phyloP scores from a whole-genome alignment of 805 yeast genomes.

The Yarrowia porcina region DNA sequence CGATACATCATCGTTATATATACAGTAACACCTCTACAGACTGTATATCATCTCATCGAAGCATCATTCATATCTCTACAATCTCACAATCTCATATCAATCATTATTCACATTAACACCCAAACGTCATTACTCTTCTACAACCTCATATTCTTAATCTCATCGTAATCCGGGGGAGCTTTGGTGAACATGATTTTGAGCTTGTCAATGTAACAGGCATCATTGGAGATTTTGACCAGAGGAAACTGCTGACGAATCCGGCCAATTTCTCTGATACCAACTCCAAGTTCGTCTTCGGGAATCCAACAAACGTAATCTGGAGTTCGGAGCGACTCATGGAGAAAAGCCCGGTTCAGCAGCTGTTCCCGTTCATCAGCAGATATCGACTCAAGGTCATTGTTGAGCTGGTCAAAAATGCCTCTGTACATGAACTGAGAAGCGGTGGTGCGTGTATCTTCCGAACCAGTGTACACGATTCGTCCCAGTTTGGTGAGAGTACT shows the following conservation, averaged over 20 bases:
- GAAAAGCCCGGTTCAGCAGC: constrained; percentile 34
- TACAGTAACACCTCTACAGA: too few species aligned
- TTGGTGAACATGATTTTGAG: constrained; percentile 32
- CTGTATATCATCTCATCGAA: too few species aligned
- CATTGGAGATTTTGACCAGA: constrained; percentile 34
- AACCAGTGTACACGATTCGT: background rate
- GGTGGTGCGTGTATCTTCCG: background rate
- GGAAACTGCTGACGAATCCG: constrained; percentile 33
- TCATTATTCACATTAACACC: background rate
- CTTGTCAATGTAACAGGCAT: constrained; percentile 33
- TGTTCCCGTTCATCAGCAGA: constrained; percentile 33
- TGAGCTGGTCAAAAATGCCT: constrained; percentile 34
- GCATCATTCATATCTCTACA: too few species aligned
- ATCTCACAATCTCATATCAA: too few species aligned
- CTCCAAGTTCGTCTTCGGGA: constrained; percentile 43
- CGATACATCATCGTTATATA: too few species aligned
- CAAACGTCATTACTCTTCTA: constrained; percentile 7
- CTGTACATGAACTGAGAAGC: constrained; percentile 27
- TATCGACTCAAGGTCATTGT: constrained; percentile 33
- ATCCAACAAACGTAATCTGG: constrained; percentile 44
- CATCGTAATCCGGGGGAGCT: constrained; percentile 35
- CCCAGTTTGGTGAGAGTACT: constrained; percentile 11
- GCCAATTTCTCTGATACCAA: constrained; percentile 39
- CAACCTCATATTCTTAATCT: constrained; percentile 30
- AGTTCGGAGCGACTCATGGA: constrained; percentile 36